Evolutionary conservation across 1,139 yeast genomes (phyloP), one percentile per base, ranked within the genome.

Genomic region (Candida mesenterica): DNA sequence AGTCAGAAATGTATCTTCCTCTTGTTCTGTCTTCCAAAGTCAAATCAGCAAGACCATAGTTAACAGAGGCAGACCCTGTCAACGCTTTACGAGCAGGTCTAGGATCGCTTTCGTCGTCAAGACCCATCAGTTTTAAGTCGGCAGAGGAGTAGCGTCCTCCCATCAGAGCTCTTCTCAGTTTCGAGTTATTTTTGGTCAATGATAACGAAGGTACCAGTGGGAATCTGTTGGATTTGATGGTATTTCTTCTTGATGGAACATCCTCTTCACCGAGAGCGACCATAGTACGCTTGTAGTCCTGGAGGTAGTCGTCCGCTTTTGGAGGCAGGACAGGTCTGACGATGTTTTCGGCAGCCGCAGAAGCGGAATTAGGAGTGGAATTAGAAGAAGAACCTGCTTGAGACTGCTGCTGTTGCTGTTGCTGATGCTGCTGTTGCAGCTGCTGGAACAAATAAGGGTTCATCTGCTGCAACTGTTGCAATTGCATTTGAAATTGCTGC

Each of bases 191-290:
- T 19, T 37, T 34, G 12, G 20, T 33, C 24, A 40, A 40, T 4
- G 43, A 38, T 25, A 45, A 37, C 50, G 47, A 52, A 4, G 75
- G 74, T 6, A 62, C 64, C 14, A 72, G 65, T 5, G 71, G 59
- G 34, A 53, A 63, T 34, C 74, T 52, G 38, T 53, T 65, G 5
- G 70, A 60, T 44, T 59, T 64, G 24, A 64, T 44, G 5, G 68
- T 61, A 12, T 65, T 56, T 30, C 48, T 55, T 42, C 73, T 53
- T 9, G 70, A 57, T 31, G 57, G 58, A 22, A 53, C 46, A 37
- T 52, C 55, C 16, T 49, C 50, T 10, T 41, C 42, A 25, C 40
- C 47, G 24, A 30, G 34, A 6, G 41, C 38, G 10, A 31, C 36
- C 25, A 36, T 23, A 12, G 36, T 29, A 20, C 26, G 24, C 28